phyloP scores from a whole-genome alignment of 495 filamentous ascomycete species.

The Penicillium herquei region DNA sequence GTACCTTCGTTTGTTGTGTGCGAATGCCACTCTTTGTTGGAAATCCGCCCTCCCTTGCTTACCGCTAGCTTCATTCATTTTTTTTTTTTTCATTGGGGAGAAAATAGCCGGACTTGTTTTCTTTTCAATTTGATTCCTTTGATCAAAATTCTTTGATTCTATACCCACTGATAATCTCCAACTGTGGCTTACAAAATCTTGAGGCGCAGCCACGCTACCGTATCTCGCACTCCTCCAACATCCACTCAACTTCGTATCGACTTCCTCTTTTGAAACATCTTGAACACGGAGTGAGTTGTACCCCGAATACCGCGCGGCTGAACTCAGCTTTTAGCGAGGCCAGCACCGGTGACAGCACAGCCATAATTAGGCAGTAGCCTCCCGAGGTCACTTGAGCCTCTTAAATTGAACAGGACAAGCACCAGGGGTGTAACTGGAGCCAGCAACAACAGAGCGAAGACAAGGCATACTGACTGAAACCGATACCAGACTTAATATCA shows the following conservation, averaged over 20 bases:
- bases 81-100: background rate
- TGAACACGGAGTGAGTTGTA: background rate
- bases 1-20: background rate
- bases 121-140: background rate
- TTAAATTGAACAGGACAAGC: background rate
- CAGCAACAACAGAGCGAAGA: background rate
- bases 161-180: background rate
- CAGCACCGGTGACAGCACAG: no score
- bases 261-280: background rate
- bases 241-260: background rate
- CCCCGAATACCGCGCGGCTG: no score
- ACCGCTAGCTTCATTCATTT: conserved; percentile 1
- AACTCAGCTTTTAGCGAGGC: background rate
- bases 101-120: background rate
- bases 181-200: background rate
- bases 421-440: background rate
- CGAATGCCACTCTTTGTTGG: conserved; percentile 1
- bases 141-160: background rate
- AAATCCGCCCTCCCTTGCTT: conserved; percentile 6
- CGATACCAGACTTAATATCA: background rate
- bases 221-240: background rate
- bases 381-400: no score
- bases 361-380: background rate
- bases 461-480: background rate
- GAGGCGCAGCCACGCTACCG: conserved; percentile 1